A percentile compares a stretch with the other conserved stretches of the same genome.
Evolutionary conservation across 108 stramenopile species (phyloP).

Genomic region (Nitzschia sp.): DNA sequence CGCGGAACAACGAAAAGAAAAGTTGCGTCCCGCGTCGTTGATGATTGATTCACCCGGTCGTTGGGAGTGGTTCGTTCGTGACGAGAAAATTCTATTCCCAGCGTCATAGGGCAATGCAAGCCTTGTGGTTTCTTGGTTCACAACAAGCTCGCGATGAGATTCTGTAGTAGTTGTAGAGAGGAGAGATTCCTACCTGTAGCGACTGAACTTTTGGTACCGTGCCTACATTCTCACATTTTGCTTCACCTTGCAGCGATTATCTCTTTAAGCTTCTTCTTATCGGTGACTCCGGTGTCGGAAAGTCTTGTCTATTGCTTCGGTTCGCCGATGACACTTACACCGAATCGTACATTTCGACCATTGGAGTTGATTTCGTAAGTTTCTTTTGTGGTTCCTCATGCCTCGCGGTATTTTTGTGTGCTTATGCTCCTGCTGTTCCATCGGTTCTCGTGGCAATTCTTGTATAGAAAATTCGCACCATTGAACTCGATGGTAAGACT

Average conservation of each 20-base stretch:
- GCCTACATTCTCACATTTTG: no score
- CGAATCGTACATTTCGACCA: constrained; percentile 98
- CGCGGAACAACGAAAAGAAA: background rate
- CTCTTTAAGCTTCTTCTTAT: constrained; percentile 98
- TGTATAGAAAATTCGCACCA: constrained; percentile 95
- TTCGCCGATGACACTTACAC: constrained; percentile 99
- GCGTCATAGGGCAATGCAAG: no score
- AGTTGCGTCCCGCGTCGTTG: background rate
- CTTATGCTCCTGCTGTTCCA: background rate
- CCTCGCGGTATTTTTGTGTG: background rate
- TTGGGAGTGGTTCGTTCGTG: no score
- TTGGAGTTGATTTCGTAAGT: constrained; percentile 99
- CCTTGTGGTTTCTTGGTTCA: no score
- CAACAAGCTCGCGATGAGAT: no score
- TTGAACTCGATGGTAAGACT: constrained; percentile 98
- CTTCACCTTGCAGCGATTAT: constrained; percentile 76
- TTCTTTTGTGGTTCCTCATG: background rate
- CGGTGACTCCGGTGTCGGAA: constrained; percentile 99
- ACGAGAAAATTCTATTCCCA: no score
- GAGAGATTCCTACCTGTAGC: no score
- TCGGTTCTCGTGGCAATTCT: background rate
- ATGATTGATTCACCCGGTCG: no score
- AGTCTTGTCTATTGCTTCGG: constrained; percentile 96
- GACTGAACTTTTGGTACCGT: no score
- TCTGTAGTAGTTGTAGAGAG: no score